Conservation (phyloP, 129 eudicot genomes). For the Flaveria linearis region DNA sequence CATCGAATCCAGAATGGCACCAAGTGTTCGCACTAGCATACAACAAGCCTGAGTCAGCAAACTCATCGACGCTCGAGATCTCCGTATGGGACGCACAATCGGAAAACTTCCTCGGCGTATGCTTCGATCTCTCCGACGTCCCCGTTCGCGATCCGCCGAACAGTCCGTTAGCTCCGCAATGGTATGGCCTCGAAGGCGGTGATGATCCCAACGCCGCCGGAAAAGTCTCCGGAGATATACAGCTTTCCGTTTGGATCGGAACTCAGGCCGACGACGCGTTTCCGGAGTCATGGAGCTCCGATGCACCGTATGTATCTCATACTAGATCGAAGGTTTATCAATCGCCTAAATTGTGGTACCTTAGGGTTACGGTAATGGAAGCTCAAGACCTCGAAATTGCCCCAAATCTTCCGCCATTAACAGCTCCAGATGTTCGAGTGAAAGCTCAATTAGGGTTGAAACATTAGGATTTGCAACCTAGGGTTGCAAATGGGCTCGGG, state of each 20-base stretch:
- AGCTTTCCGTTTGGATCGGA: constrained; percentile 93
- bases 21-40: constrained; percentile 76
- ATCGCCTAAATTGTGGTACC: constrained; percentile 95
- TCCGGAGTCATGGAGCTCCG: constrained; percentile 88
- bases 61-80: constrained; percentile 66
- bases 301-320: constrained; percentile 69
- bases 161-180: constrained; percentile 97
- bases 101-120: constrained; percentile 83
- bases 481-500: too few relatives aligned
- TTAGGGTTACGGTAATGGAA: constrained; percentile 69
- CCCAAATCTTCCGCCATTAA: constrained; percentile 87
- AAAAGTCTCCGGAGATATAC: constrained; percentile 74
- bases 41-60: constrained; percentile 46
- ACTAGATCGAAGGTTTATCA: constrained; percentile 95
- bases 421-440: constrained; percentile 81
- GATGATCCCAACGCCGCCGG: constrained; percentile 47
- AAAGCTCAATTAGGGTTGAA: constrained; percentile 89
- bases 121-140: constrained; percentile 92
- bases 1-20: constrained; percentile 78
- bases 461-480: too few relatives aligned
- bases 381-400: constrained; percentile 88
- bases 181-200: constrained; percentile 95
- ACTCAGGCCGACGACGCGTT: constrained; percentile 97
- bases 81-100: constrained; percentile 83
- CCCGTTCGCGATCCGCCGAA: constrained; percentile 98